Evolutionary conservation across 2,329 filamentous ascomycete species (phyloP), one percentile per base, ranked within the genome.

Genomic region (Lasiodiplodia theobromae): DNA sequence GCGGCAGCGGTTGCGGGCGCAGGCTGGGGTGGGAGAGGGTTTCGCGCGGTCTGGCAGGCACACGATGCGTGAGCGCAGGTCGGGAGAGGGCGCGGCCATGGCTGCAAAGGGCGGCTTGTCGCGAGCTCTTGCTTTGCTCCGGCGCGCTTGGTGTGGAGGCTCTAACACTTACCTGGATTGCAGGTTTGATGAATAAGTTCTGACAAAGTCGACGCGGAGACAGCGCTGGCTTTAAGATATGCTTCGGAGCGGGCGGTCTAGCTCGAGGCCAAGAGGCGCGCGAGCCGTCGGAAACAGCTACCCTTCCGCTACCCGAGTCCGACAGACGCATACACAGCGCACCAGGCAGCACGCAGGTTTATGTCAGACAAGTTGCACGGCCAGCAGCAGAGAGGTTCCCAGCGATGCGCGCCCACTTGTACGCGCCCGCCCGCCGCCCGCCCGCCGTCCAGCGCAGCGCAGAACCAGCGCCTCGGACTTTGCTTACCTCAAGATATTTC

Each of bases 151-250:
- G 38, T 37, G 60, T 64, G 60, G 60, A 64, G 47, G 47, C 60
- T 64, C 60, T 64, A 52, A 64, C 44, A 47, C 60, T 64, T 64
- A 64, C 60, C 60, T 64, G 23, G 60, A 64, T 64, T 58, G 54
- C 54, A 40, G 58, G 38, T 44, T 47, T 64, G 60, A 49, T 64
- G 28, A 64, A 64, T 64, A 52, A 64, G 21, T 52, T 64, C 44
- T 64, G 47, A 64, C 47, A 52, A 31, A 64, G 60, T 37, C 58
- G 58, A 28, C 23, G 57, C 40, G 57, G 57, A 60, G 58, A 51
- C 40, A 51, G 58, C 40, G 21, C 58, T 44, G 58, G 58, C 58
- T 64, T 64, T 64, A 52, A 64, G 60, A n/a, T 64, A 52, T 64
- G 51, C 60, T 47, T 44, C 18, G 54, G 54, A 23, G 18, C 18